Evolutionary conservation across 495 filamentous ascomycete genomes (phyloP), one percentile per base, ranked within the genome.

Genomic region (Aspergillus affinis): DNA sequence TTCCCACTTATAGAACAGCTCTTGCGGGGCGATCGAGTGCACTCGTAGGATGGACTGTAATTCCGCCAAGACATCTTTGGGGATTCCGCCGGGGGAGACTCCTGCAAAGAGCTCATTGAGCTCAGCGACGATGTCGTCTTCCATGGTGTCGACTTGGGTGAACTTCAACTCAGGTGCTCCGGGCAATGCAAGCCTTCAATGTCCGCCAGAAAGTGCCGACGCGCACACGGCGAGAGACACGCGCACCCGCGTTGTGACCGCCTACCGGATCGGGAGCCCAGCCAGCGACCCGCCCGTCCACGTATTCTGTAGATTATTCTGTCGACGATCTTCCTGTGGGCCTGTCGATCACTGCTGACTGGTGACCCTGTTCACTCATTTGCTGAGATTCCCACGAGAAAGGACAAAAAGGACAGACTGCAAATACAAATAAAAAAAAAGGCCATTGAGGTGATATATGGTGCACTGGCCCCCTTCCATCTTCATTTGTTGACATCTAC

Each of bases 1-100:
- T 67, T 98, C 93, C 94, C 94, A 98, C 83, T 97, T 96, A 84
- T 87, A 97, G 70, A 89, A 96, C 18, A 97, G 80, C 65, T 98
- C 93, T 68, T 97, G 84, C 26, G 84, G 79, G 29, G 82, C 78
- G 57, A 97, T 82, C 19, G 82, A 81, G 72, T 96, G 90, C 18
- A 97, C 76, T 53, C 87, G 86, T 71, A 94, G 82, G 63, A 97
- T 95, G 27, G 89, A 92, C 65, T 86, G 82, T 46, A 98, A 78
- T 72, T 97, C 93, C 20, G 80, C 75, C 45, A 89, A 74, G 51
- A 97, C 81, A 72, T 96, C 91, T 55, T 86, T 77, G 49, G 87
- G 81, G 10, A 93, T 76, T 27, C 82, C 82, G 47, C 78, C 71
- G 20, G 79, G 81, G 20, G 79, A 77, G 18, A 82, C 71, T 41